These are phyloP conservation scores for Podila clonocystis DNA, from an alignment of 192 early-diverging fungal species.

Conservation along the genomic window DNA sequence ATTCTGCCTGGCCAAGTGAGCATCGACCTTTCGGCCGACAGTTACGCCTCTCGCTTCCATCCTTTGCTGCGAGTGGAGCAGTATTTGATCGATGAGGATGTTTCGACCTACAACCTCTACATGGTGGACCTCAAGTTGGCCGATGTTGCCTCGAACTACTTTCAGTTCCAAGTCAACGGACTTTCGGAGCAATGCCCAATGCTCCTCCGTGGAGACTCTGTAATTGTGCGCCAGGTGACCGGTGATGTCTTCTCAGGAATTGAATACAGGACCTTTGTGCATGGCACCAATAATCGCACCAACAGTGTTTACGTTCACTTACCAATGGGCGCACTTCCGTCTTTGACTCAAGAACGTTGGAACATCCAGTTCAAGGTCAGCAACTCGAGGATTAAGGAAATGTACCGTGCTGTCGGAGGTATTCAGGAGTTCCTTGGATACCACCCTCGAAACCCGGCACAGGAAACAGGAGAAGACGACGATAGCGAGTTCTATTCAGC, in stretches of 20 bases:
- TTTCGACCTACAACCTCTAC: conserved; percentile 37
- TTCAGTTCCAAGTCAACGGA: conserved; percentile 49
- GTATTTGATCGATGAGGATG: conserved; percentile 32
- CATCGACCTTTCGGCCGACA: conserved; percentile 39
- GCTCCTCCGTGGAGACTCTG: conserved; percentile 39
- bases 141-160: conserved; percentile 24
- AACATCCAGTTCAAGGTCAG: conserved; percentile 47
- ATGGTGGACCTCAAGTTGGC: conserved; percentile 38
- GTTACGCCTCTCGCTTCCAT: conserved; percentile 31
- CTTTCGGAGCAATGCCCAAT: conserved; percentile 41
- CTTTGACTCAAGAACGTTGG: conserved; percentile 37
- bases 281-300: conserved; percentile 44
- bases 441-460: conserved; percentile 34
- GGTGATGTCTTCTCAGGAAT: conserved; percentile 27
- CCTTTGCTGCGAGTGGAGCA: conserved; percentile 48
- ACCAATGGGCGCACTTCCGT: conserved; percentile 38
- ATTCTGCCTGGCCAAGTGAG: conserved; percentile 45
- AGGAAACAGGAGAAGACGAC: conserved; percentile 11
- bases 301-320: conserved; percentile 48
- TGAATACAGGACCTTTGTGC: conserved; percentile 39
- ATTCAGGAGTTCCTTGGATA: conserved; percentile 50
- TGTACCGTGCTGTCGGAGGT: conserved; percentile 45
- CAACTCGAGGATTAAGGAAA: conserved; percentile 35
- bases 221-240: conserved; percentile 38
- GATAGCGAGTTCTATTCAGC: conserved; percentile 31